Evolutionary conservation across 805 yeast species (phyloP).

Genomic region (Starmera dryadoides): DNA sequence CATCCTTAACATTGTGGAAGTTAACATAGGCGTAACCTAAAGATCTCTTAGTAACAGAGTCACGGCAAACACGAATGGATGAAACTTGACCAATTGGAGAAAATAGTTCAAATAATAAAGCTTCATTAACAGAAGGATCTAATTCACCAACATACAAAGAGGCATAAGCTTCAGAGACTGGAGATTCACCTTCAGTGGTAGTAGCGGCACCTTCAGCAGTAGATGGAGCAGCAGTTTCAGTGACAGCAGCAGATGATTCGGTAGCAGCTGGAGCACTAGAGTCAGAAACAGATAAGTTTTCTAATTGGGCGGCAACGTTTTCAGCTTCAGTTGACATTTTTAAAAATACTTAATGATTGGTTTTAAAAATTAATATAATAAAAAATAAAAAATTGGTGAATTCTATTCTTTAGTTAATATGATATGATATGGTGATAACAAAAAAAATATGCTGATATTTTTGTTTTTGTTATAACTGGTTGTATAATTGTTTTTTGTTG

Average conservation of each 20-base stretch:
- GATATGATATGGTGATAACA: too few species aligned
- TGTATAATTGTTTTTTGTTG: too few species aligned
- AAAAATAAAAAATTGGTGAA: too few species aligned
- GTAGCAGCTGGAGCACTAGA: constrained; percentile 4
- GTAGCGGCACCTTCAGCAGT: constrained; percentile 21
- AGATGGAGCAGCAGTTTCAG: constrained; percentile 21
- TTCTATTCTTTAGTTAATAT: too few species aligned
- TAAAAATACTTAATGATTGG: constrained; percentile 2
- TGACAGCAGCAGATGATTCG: constrained; percentile 4
- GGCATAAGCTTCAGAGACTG: constrained; percentile 56
- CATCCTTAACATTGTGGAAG: constrained; percentile 84
- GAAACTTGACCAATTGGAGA: constrained; percentile 93
- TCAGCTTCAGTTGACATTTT: constrained; percentile 30
- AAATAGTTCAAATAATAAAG: constrained; percentile 88
- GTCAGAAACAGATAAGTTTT: constrained; percentile 36
- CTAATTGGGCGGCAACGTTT: constrained; percentile 39
- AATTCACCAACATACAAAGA: constrained; percentile 97
- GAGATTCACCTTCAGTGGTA: constrained; percentile 19
- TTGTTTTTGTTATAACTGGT: too few species aligned
- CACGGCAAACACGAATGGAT: constrained; percentile 98
- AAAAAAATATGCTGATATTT: too few species aligned
- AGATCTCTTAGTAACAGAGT: constrained; percentile 93
- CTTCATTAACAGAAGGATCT: constrained; percentile 88
- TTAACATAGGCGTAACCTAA: constrained; percentile 98
- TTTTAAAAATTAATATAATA: constrained; percentile 1